These are phyloP conservation scores for Hypholoma fasciculare DNA, from an alignment of 768 basidiomycete species.

Conservation along the genomic window DNA sequence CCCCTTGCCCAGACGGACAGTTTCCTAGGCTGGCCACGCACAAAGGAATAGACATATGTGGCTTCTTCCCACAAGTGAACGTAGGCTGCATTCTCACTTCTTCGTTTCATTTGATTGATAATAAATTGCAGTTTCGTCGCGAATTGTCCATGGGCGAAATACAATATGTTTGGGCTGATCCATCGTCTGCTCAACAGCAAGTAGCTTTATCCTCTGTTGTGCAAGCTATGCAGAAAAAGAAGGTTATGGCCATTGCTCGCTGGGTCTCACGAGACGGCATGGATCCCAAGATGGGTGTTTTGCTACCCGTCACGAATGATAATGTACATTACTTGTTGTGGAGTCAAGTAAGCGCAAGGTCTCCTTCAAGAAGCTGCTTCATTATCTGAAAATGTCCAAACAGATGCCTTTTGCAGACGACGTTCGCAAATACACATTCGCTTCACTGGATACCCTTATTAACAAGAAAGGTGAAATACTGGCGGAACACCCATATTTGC, in stretches of 20 bases:
- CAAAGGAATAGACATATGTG: constrained; percentile 87
- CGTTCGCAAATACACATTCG: constrained; percentile 83
- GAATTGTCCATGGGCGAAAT: constrained; percentile 85
- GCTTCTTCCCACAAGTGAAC: constrained; percentile 71
- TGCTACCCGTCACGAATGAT: constrained; percentile 61
- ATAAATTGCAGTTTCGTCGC: constrained; percentile 65
- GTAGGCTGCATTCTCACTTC: constrained; percentile 37
- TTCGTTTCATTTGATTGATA: constrained; percentile 3
- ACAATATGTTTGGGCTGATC: constrained; percentile 82
- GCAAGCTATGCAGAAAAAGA: constrained; percentile 72
- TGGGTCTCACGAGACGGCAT: constrained; percentile 73
- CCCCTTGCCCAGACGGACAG: constrained; percentile 82
- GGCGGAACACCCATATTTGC: constrained; percentile 78
- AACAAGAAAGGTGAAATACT: constrained; percentile 76
- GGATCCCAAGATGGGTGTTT: constrained; percentile 86
- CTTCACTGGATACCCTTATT: constrained; percentile 71
- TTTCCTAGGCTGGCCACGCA: constrained; percentile 73
- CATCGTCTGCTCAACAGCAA: constrained; percentile 64
- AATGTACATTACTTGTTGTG: constrained; percentile 81
- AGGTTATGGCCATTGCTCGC: constrained; percentile 76
- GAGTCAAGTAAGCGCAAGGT: constrained; percentile 59
- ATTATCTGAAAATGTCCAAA: constrained; percentile 1
- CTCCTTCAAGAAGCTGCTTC: not conserved
- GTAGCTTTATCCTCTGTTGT: constrained; percentile 86
- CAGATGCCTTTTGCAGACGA: constrained; percentile 98